Percentiles rank a stretch among this genome's conserved stretches.
phyloP scores from a whole-genome alignment of 768 basidiomycete species.

The Termitomyces bulborhizus region DNA sequence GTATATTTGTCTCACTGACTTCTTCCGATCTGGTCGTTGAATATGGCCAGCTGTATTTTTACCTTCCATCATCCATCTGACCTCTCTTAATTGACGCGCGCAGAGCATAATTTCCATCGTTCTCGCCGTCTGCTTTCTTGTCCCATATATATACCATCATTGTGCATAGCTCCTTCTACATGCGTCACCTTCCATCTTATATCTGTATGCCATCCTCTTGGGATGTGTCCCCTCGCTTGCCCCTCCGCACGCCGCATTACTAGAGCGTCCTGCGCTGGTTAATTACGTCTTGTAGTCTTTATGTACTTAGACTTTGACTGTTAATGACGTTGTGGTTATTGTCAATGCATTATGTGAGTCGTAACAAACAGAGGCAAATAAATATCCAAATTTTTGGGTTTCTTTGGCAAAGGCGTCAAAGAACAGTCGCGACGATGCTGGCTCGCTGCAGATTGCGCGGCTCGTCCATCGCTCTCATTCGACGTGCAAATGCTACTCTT shows the following conservation, averaged over 20 bases:
- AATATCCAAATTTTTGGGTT: conserved; percentile 10
- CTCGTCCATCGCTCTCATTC: conserved; percentile 10
- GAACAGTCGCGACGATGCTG: conserved; percentile 20
- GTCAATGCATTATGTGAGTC: not conserved
- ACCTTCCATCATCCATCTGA: not conserved
- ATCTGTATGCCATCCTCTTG: not conserved
- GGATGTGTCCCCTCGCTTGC: not conserved
- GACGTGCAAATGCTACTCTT: conserved; percentile 20
- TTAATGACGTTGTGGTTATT: not conserved
- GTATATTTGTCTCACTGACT: conserved; percentile 30
- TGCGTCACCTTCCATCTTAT: conserved; percentile 5
- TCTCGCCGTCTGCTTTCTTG: conserved; percentile 2
- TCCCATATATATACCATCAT: conserved; percentile 1
- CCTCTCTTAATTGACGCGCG: conserved; percentile 6
- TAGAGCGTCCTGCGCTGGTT: conserved; percentile 3
- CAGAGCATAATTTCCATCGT: not conserved
- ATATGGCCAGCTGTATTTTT: conserved; percentile 16
- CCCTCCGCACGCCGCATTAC: not conserved
- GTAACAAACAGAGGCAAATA: conserved; percentile 13
- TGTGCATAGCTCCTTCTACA: conserved; percentile 1
- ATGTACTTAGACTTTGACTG: conserved; percentile 7
- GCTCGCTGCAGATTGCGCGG: conserved; percentile 20
- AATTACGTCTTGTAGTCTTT: conserved; percentile 5
- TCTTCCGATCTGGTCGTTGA: conserved; percentile 14
- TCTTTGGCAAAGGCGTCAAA: not conserved